These are phyloP conservation scores for Madurella fahalii DNA, from an alignment of 2,329 filamentous ascomycete genomes.

Conservation along the genomic window DNA sequence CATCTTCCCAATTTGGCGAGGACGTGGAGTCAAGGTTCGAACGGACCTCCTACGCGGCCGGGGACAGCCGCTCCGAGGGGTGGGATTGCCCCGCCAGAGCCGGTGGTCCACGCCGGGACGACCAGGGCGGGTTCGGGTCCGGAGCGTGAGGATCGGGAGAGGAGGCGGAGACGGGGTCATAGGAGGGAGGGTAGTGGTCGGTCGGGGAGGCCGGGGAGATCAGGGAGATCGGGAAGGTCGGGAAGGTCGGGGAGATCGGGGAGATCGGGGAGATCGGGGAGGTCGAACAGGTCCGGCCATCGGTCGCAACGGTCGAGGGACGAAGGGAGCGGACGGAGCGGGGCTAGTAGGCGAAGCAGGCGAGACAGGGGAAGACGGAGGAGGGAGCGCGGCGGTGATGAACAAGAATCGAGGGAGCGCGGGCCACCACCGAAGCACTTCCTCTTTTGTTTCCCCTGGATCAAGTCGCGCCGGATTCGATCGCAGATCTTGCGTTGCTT, in stretches of 20 bases:
- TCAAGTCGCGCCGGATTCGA: slow-evolving; percentile 51
- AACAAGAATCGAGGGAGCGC: slow-evolving; percentile 19
- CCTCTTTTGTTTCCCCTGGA: slow-evolving; percentile 52
- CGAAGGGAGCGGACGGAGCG: slow-evolving; percentile 7
- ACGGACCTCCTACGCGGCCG: slow-evolving; percentile 28
- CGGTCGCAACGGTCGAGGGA: slow-evolving; percentile 6
- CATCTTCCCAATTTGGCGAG: slow-evolving; percentile 40
- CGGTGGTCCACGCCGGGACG: slow-evolving; percentile 6
- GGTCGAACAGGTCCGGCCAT: slow-evolving; percentile 6
- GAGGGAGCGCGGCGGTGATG: slow-evolving; percentile 10
- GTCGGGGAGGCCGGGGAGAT: slow-evolving; percentile 1
- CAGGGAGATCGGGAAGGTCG: slow-evolving; percentile 6
- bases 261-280: slow-evolving; percentile 11
- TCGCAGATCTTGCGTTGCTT: slow-evolving; percentile 57
- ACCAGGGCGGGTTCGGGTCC: background rate
- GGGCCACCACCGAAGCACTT: slow-evolving; percentile 41
- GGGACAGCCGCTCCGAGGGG: slow-evolving; percentile 16
- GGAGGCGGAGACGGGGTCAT: slow-evolving; percentile 31
- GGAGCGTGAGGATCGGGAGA: slow-evolving; percentile 2
- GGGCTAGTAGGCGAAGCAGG: slow-evolving; percentile 9
- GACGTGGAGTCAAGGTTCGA: slow-evolving; percentile 36
- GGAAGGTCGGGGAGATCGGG: slow-evolving; percentile 9
- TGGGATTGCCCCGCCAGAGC: slow-evolving; percentile 9
- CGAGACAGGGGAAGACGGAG: slow-evolving; percentile 11
- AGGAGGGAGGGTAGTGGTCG: slow-evolving; percentile 8